These are phyloP conservation scores for Peronospora belbahrii DNA, from an alignment of 352 stramenopile genomes.

Conservation along the genomic window DNA sequence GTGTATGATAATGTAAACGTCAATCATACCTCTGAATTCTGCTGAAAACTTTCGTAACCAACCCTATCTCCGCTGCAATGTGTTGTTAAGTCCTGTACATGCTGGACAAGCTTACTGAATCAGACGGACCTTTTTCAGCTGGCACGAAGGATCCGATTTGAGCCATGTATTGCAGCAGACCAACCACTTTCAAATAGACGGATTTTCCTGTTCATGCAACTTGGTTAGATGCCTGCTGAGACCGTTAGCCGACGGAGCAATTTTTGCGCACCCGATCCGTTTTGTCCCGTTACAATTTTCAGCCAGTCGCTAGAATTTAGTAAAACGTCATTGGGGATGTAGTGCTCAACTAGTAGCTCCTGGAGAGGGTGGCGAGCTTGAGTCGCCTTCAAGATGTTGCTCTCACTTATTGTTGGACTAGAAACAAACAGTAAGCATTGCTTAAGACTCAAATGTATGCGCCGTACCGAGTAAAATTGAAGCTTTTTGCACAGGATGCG, in stretches of 20 bases:
- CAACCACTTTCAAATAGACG: slow-evolving; percentile 81
- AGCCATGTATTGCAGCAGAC: slow-evolving; percentile 76
- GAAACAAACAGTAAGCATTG: slow-evolving; percentile 4
- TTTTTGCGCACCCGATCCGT: slow-evolving; percentile 65
- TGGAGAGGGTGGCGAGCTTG: slow-evolving; percentile 75
- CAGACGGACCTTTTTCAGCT: slow-evolving; percentile 44
- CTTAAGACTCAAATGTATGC: no score
- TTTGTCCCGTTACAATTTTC: slow-evolving; percentile 74
- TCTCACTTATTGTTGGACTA: slow-evolving; percentile 42
- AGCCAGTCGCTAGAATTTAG: slow-evolving; percentile 38
- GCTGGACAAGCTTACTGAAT: neutral
- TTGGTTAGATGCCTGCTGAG: neutral
- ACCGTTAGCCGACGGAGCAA: neutral
- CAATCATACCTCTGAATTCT: slow-evolving; percentile 64
- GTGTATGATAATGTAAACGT: neutral
- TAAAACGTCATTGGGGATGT: slow-evolving; percentile 73
- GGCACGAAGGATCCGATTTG: slow-evolving; percentile 82
- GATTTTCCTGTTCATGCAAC: slow-evolving; percentile 64
- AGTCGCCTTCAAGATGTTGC: slow-evolving; percentile 41
- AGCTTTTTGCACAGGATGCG: slow-evolving; percentile 47
- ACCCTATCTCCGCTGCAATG: slow-evolving; percentile 51
- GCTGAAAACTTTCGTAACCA: slow-evolving; percentile 73
- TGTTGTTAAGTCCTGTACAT: slow-evolving; percentile 2
- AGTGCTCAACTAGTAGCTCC: slow-evolving; percentile 75
- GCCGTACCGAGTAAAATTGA: slow-evolving; percentile 65